Evolutionary conservation across 2,329 filamentous ascomycete genomes (phyloP).

Genomic region (Tothia fuscella): DNA sequence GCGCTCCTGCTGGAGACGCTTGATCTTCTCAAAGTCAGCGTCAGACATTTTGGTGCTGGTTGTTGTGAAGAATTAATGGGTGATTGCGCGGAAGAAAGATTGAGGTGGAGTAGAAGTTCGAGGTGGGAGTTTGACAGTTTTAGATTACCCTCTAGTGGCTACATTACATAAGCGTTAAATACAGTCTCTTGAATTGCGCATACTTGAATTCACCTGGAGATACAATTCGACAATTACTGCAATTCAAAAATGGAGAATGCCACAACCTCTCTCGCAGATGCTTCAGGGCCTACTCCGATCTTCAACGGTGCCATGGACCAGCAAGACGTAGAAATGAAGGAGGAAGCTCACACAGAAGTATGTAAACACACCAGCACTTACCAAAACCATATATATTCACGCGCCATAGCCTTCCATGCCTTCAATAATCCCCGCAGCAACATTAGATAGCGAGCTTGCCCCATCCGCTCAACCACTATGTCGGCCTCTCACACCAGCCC

Average conservation of each 20-base stretch:
- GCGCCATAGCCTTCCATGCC: background rate
- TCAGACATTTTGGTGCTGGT: constrained; percentile 22
- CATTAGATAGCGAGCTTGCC: too few relatives aligned
- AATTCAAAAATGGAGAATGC: constrained; percentile 3
- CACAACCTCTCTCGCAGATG: background rate
- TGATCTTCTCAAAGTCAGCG: constrained; percentile 74
- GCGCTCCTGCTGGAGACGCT: constrained; percentile 83
- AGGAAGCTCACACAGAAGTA: constrained; percentile 5
- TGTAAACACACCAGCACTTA: background rate
- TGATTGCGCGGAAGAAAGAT: too few relatives aligned
- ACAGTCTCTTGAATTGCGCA: too few relatives aligned
- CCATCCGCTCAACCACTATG: too few relatives aligned
- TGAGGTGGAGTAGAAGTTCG: too few relatives aligned
- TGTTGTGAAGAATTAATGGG: too few relatives aligned
- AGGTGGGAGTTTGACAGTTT: too few relatives aligned
- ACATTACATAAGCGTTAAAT: too few relatives aligned
- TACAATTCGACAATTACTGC: too few relatives aligned
- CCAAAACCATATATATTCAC: background rate
- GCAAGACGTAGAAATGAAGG: constrained; percentile 6
- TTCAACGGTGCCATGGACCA: background rate
- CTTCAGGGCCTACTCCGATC: background rate
- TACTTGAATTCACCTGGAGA: too few relatives aligned
- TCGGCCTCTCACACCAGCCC: constrained; percentile 9
- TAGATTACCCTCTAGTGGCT: too few relatives aligned
- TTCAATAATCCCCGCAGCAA: constrained; percentile 2